These are phyloP conservation scores for Colletotrichum sp. DNA, from an alignment of 2,329 filamentous ascomycete species.

Conservation along the genomic window DNA sequence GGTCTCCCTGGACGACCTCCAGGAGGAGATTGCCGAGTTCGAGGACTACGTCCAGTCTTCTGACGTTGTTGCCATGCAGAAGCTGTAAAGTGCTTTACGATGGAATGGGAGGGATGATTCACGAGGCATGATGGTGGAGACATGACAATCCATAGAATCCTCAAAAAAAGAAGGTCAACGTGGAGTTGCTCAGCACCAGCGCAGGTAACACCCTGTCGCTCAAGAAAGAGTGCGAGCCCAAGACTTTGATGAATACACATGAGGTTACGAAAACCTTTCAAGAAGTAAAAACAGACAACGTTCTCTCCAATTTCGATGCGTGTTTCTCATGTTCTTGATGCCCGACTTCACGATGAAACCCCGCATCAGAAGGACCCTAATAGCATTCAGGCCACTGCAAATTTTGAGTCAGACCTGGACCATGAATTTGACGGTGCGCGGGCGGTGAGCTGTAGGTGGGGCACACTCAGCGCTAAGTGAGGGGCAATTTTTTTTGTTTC, in stretches of 20 bases:
- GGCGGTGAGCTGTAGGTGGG: constrained; percentile 13
- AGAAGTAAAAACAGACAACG: neutral
- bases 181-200: constrained; percentile 14
- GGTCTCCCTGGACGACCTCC: constrained; percentile 83
- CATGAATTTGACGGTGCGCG: neutral
- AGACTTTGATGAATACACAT: constrained; percentile 19
- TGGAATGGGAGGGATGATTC: constrained; percentile 24
- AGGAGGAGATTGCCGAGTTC: constrained; percentile 80
- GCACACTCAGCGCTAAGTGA: constrained; percentile 12
- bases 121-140: constrained; percentile 35
- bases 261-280: constrained; percentile 19
- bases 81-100: constrained; percentile 22
- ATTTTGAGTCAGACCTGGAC: neutral
- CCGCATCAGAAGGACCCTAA: neutral
- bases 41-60: constrained; percentile 97
- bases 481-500: constrained; percentile 7
- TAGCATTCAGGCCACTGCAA: neutral
- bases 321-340: neutral
- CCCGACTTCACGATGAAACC: neutral
- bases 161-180: constrained; percentile 19
- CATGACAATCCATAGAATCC: constrained; percentile 22
- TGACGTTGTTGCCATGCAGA: constrained; percentile 63
- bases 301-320: neutral
- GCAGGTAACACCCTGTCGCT: neutral
- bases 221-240: constrained; percentile 12